Evolutionary conservation across 257 asterid species (phyloP).

Genomic region (Mitragyna speciosa): DNA sequence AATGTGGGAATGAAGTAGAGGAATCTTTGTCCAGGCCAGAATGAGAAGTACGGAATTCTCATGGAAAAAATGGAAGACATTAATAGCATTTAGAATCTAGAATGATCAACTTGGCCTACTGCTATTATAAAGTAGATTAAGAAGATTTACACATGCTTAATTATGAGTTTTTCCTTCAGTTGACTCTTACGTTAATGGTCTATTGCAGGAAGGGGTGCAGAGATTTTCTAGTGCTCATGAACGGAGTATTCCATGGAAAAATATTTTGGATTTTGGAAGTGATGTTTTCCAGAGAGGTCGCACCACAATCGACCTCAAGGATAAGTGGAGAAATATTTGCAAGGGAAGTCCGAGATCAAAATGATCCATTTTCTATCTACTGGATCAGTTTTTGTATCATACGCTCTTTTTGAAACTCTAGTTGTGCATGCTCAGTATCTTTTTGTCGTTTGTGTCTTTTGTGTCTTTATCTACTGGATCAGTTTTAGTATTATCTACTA

Average conservation of each 20-base stretch:
- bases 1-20: background rate
- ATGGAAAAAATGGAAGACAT: background rate
- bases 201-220: constrained; percentile 52
- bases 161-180: background rate
- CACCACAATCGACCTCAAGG: constrained; percentile 58
- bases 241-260: constrained; percentile 48
- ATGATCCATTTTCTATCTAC: constrained; percentile 7
- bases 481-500: too few relatives aligned
- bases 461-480: background rate
- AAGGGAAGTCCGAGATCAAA: constrained; percentile 31
- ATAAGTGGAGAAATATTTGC: constrained; percentile 72
- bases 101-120: background rate
- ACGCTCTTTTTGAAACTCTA: background rate
- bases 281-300: constrained; percentile 52
- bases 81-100: background rate
- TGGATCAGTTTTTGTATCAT: constrained; percentile 1
- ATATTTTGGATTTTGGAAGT: constrained; percentile 51
- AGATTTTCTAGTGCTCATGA: constrained; percentile 21
- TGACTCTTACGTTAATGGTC: background rate
- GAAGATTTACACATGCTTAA: background rate
- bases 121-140: background rate
- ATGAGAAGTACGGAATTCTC: background rate
- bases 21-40: background rate
- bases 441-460: background rate
- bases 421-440: background rate